Evolutionary conservation across 345 rosid species (phyloP).

Genomic region (Corchorus olitorius): DNA sequence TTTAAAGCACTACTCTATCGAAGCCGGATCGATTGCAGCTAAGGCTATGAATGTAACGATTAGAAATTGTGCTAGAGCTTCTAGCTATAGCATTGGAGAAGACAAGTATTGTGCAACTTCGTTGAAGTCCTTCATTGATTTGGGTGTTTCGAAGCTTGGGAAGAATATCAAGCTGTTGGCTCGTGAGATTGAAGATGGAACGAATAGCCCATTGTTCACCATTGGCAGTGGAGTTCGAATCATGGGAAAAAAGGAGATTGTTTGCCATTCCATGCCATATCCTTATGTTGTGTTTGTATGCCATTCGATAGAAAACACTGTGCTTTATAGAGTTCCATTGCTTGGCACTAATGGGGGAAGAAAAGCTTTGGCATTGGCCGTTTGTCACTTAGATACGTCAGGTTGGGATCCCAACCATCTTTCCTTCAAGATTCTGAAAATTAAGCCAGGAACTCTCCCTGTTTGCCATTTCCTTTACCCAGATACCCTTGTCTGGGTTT

Average conservation of each 20-base stretch:
- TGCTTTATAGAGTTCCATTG: slow-evolving; percentile 6
- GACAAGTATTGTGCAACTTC: slow-evolving; percentile 74
- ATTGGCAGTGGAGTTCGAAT: not conserved
- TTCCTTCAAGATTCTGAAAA: slow-evolving; percentile 65
- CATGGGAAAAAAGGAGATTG: slow-evolving; percentile 11
- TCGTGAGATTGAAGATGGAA: slow-evolving; percentile 44
- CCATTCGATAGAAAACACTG: slow-evolving; percentile 6
- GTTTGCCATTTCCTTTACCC: slow-evolving; percentile 74
- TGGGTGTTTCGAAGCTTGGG: slow-evolving; percentile 64
- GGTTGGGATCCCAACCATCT: slow-evolving; percentile 73
- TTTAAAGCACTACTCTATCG: no score
- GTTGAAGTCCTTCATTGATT: slow-evolving; percentile 72
- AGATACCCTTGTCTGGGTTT: slow-evolving; percentile 62
- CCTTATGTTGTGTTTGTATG: slow-evolving; percentile 7
- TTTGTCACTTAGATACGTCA: slow-evolving; percentile 79
- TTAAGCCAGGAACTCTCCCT: slow-evolving; percentile 64
- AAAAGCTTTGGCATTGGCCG: slow-evolving; percentile 44
- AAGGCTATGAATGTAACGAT: slow-evolving; percentile 53
- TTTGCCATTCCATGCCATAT: slow-evolving; percentile 10
- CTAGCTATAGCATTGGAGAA: slow-evolving; percentile 57
- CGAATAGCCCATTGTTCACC: not conserved
- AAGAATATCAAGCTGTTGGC: slow-evolving; percentile 48
- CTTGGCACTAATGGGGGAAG: not conserved
- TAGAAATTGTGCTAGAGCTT: slow-evolving; percentile 53
- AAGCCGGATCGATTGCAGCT: slow-evolving; percentile 64